Conservation (phyloP, 495 filamentous ascomycete species). For the Pyrenula aspistea region DNA sequence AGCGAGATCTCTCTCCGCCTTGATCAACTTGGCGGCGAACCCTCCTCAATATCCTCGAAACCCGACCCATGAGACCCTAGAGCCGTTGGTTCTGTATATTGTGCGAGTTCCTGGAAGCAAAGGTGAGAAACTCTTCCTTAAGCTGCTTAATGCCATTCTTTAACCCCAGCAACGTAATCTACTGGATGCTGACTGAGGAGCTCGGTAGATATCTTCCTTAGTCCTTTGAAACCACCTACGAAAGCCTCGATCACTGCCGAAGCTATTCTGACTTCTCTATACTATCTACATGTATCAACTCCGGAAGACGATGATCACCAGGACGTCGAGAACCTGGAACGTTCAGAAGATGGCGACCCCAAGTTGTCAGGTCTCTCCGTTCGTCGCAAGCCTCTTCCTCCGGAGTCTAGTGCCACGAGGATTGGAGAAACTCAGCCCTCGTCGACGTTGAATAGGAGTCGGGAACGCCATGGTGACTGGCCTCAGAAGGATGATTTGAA, state of each 20-base stretch:
- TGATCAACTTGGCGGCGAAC: slow-evolving; percentile 73
- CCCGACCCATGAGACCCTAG: slow-evolving; percentile 49
- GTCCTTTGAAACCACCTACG: slow-evolving; percentile 71
- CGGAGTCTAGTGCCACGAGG: not conserved
- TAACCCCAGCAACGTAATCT: slow-evolving; percentile 1
- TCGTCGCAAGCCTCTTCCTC: not conserved
- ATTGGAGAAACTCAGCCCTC: not conserved
- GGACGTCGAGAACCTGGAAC: slow-evolving; percentile 19
- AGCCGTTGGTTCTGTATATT: slow-evolving; percentile 75
- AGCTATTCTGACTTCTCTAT: slow-evolving; percentile 78
- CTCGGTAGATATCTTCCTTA: slow-evolving; percentile 75
- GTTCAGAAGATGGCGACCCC: not conserved
- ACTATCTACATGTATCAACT: slow-evolving; percentile 75
- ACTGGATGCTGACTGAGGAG: slow-evolving; percentile 4
- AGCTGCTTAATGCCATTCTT: slow-evolving; percentile 2
- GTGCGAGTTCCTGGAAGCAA: slow-evolving; percentile 81
- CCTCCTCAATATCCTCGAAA: slow-evolving; percentile 73
- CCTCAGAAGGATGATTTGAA: no score
- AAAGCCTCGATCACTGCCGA: slow-evolving; percentile 73
- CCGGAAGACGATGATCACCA: slow-evolving; percentile 42
- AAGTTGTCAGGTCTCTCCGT: not conserved
- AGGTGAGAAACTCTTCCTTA: slow-evolving; percentile 39
- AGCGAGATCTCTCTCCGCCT: slow-evolving; percentile 67
- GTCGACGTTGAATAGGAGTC: not conserved
- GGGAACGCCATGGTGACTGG: not conserved